Evolutionary conservation across 164 flowering plant genomes (phyloP).

Genomic region (Litsea cubeba): DNA sequence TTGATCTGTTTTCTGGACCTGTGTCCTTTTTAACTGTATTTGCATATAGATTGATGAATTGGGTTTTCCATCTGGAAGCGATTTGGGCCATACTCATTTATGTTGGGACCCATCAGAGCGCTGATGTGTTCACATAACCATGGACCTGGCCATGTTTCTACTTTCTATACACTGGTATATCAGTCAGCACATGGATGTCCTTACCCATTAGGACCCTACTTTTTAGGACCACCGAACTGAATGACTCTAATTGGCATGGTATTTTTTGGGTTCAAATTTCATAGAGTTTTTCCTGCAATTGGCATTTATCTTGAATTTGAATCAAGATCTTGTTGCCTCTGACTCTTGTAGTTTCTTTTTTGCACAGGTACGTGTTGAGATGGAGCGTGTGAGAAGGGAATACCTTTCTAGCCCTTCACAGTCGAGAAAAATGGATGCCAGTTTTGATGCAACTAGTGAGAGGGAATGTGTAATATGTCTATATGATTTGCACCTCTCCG

Average conservation of each 20-base stretch:
- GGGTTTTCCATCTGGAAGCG: not conserved
- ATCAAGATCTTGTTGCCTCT: not conserved
- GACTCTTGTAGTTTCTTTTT: slow-evolving; percentile 10
- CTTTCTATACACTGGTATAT: not conserved
- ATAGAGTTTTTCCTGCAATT: not conserved
- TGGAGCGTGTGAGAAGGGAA: slow-evolving; percentile 47
- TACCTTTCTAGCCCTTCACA: slow-evolving; percentile 40
- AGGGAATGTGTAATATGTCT: slow-evolving; percentile 60
- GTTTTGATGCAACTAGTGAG: slow-evolving; percentile 43
- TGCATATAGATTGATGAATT: not conserved
- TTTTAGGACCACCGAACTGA: not conserved
- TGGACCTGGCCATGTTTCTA: not conserved
- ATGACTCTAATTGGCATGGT: not conserved
- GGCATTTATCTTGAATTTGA: not conserved
- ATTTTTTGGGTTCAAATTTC: not conserved
- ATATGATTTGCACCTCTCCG: slow-evolving; percentile 70
- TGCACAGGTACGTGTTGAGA: slow-evolving; percentile 49
- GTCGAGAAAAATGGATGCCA: slow-evolving; percentile 43
- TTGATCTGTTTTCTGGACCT: not conserved
- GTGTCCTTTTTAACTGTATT: no score
- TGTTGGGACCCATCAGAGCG: not conserved
- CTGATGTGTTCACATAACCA: not conserved
- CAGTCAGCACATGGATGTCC: not conserved
- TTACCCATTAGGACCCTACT: not conserved
- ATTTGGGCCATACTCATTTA: not conserved